Base-by-base conservation (phyloP, 164 flowering plant species). In the Tinospora cordifolia region DNA sequence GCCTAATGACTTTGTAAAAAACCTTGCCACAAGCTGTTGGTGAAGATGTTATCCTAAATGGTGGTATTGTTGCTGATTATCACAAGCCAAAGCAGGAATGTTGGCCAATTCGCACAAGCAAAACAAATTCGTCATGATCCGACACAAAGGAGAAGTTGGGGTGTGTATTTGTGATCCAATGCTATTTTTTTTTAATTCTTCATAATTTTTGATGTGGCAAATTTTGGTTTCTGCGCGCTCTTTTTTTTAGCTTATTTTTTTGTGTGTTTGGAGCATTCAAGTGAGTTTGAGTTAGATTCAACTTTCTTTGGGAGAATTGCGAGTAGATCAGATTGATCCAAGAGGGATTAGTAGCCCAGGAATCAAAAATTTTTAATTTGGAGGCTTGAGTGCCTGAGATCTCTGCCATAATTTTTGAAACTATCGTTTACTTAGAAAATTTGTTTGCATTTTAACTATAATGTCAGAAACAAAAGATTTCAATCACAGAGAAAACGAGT, bases 51-150 rank as follows among this genome's bases (percentile, higher is more conserved):
- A 87, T 95, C 69, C 69, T 80, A 75, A 95, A 90, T 77, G 93
- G 75, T 0, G 88, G 98, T 70, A 86, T 90, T 77, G 97, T 95
- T 51, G 84, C 92, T 69, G 73, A 81, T 72, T 95, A n/a, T n/a
- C n/a, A n/a, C n/a, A 90, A 67, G 87, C 91, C 6, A 87, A 78
- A 76, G 94, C 80, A 22, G 98, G 96, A n/a, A 72, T 93, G 94
- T 94, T 87, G 34, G 98, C 97, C 69, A 97, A 96, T 66, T 93
- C 98, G 2, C 82, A 87, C 85, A 85, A 83, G 68, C 78, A 90
- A 72, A 88, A 90, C 72, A 93, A 88, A 81, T 77, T 93, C 58
- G 93, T 91, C 51, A 83, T 87, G 81, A 88, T 91, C 75, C 90
- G 91, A 3, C 85, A 91, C 72, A 94, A 91, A 71, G 86, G 89